phyloP scores from a whole-genome alignment of 225 moss, liverwort and hornwort species.

The Physcomitrium patens region DNA sequence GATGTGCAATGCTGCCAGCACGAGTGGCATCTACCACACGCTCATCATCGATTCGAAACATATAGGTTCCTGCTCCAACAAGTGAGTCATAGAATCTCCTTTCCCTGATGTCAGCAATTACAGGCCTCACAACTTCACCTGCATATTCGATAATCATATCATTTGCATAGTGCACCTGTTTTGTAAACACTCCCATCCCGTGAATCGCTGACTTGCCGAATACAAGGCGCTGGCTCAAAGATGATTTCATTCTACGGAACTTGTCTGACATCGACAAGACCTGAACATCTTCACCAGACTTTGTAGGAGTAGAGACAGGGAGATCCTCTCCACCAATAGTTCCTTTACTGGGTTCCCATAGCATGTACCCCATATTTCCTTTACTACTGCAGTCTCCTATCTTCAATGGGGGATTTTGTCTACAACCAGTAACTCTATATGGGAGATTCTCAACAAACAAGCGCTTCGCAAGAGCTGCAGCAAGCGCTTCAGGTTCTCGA shows the following conservation, averaged over 20 bases:
- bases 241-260: constrained; percentile 90
- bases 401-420: constrained; percentile 62
- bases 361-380: constrained; percentile 77
- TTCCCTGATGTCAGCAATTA: constrained; percentile 90
- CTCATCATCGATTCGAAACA: constrained; percentile 99
- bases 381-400: constrained; percentile 45
- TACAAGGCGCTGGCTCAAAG: constrained; percentile 82
- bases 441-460: constrained; percentile 93
- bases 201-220: constrained; percentile 99
- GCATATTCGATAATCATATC: constrained; percentile 99
- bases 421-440: constrained; percentile 81
- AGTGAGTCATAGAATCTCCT: constrained; percentile 92
- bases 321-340: constrained; percentile 32
- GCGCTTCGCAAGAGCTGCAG: constrained; percentile 94
- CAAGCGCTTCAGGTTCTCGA: constrained; percentile 93
- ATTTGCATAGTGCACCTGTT: constrained; percentile 75
- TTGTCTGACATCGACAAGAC: constrained; percentile 93
- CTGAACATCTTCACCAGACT: constrained; percentile 59
- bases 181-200: constrained; percentile 98
- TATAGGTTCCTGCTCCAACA: constrained; percentile 98
- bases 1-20: constrained; percentile 93
- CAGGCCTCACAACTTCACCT: constrained; percentile 87
- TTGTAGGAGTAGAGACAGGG: constrained; percentile 29
- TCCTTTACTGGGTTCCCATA: constrained; percentile 73
- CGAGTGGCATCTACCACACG: constrained; percentile 97